These are phyloP conservation scores for Pyrenophora tritici-repentis DNA, from an alignment of 2,329 filamentous ascomycete species.

Conservation along the genomic window DNA sequence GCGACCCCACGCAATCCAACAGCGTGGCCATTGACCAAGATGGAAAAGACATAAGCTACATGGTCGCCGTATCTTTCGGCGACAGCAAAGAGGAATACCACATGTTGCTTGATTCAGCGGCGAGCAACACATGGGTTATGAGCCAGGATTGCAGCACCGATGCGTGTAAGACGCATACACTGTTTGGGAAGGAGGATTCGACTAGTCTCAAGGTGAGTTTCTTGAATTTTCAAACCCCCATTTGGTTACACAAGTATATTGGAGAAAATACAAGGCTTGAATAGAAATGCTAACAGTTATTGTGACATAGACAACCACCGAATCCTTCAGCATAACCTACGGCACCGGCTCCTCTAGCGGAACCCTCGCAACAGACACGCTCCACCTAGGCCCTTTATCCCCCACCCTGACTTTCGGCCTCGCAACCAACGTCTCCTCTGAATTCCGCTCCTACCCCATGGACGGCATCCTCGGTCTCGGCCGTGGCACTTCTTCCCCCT, in stretches of 20 bases:
- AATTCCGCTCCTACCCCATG: constrained; percentile 80
- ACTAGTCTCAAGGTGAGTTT: constrained; percentile 58
- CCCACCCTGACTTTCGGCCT: constrained; percentile 72
- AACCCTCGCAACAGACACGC: constrained; percentile 66
- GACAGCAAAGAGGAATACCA: constrained; percentile 57
- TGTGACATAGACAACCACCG: constrained; percentile 49
- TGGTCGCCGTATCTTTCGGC: constrained; percentile 57
- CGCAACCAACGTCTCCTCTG: constrained; percentile 70
- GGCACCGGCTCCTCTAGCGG: constrained; percentile 78
- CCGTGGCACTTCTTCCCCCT: constrained; percentile 53
- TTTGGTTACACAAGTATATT: too few relatives aligned
- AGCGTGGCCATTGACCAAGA: constrained; percentile 60
- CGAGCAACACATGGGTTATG: constrained; percentile 82
- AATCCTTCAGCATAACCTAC: constrained; percentile 71
- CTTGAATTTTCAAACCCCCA: too few relatives aligned
- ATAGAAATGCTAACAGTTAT: background rate
- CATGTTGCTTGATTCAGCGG: constrained; percentile 61
- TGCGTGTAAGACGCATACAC: constrained; percentile 72
- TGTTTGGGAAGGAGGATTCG: constrained; percentile 70
- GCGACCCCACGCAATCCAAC: constrained; percentile 45
- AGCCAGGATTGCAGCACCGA: constrained; percentile 67
- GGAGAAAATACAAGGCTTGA: too few relatives aligned
- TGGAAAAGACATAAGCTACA: constrained; percentile 60
- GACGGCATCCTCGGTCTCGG: constrained; percentile 86
- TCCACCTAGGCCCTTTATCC: constrained; percentile 69